Evolutionary conservation across 495 filamentous ascomycete genomes (phyloP), one percentile per base, ranked within the genome.

Genomic region (Tuber calosporum): DNA sequence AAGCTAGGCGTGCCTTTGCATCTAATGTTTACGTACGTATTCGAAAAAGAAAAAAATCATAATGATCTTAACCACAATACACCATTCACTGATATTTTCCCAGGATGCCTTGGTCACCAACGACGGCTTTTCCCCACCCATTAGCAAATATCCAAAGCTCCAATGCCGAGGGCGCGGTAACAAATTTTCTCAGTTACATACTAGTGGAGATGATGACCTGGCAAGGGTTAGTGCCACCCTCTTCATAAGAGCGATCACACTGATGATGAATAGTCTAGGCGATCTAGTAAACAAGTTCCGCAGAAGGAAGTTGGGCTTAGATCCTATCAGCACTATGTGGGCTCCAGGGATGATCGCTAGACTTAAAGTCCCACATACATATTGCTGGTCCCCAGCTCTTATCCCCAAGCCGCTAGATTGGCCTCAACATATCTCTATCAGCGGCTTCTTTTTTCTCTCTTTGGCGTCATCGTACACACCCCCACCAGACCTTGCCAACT

Each of bases 171-270:
- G 83, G 85, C 11, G 84, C 82, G 48, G 87, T 89, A 68, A 87
- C 89, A 17, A 93, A 93, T 83, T 92, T 92, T 79, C 87, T 92
- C 66, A 88, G 86, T 13, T 93, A 92, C 79, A 87, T 89, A 5
- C 82, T 92, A 19, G 90, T 90, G 13, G 89, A 90, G 74, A 88
- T 88, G 87, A 87, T 90, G 87, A 86, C 85, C 7, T 89, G 87
- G 87, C 86, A 88, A 73, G 82, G 82, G 89, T 93, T 83, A 82
- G 86, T 82, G 40, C 66, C 17, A 41, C 34, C 36, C 53, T 11
- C 62, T 66, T 34, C 17, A 67, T 58, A 34, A 66, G 58, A 53
- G 66, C 91, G 89, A 58, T 91, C 90, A 77, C 89, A 41, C 79
- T 89, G 3, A 83, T 85, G 70, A 77, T 90, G 92, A 87, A 90